Evolutionary conservation across 768 basidiomycete genomes (phyloP), one percentile per base, ranked within the genome.

Genomic region (Boletus rufocinnamomeus): DNA sequence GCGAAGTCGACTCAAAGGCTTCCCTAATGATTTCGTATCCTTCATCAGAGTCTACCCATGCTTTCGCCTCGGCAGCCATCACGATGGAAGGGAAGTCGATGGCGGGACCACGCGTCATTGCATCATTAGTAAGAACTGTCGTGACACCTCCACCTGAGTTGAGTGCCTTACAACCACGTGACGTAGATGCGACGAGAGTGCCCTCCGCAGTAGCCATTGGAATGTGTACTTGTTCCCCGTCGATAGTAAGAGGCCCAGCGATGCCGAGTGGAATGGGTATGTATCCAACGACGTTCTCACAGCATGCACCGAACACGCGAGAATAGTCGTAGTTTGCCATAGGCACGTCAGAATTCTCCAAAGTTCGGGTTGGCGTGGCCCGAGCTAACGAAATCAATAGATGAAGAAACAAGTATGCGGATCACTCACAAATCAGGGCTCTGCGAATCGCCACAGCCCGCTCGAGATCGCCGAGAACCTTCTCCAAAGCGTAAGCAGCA

Each of bases 181-280:
- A 98, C 0, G 96, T 91, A 6, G 96, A 98, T 0, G 97, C 97
- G 60, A 98, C 95, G 54, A 99, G 85, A 0, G 97, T 98, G 58
- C 97, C 97, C 73, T 99, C 97, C n/a, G 97, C 95, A 6, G 97
- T 99, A 44, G 97, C 97, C 97, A 99, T 98, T 9, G 97, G 97
- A 66, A 99, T 95, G 41, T 87, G 96, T 66, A 86, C 86, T 48
- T 87, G 75, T 43, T 82, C 76, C 32, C 92, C 94, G 66, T 99
- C 96, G 69, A 99, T 83, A 45, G 84, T 91, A 37, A 99, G 85
- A 3, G 97, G 97, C 2, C 97, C 97, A 17, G 97, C 97, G 59
- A 98, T 89, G 64, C 97, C 97, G 52, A 98, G 87, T 0, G 97
- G 97, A 38, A 99, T 75, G 43, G 96, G 97, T 72, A 98, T 93